These are phyloP conservation scores for Kodamaea sagamina DNA, from an alignment of 805 yeast genomes.

Conservation along the genomic window DNA sequence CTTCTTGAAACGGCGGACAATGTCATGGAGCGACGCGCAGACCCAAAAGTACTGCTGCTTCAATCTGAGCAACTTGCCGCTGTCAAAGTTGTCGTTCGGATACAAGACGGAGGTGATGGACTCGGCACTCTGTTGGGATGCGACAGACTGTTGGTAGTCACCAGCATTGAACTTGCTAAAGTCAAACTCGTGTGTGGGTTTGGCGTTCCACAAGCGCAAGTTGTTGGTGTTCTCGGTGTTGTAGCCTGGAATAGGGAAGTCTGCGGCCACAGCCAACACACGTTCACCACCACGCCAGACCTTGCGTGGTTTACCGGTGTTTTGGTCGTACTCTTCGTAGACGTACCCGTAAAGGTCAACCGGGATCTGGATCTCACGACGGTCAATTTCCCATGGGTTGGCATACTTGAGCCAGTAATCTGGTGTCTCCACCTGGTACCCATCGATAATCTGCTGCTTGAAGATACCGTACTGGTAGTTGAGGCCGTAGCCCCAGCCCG, in stretches of 20 bases:
- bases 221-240: constrained; percentile 82
- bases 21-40: constrained; percentile 88
- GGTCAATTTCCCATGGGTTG: constrained; percentile 92
- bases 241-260: constrained; percentile 91
- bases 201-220: constrained; percentile 85
- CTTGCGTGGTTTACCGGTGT: constrained; percentile 58
- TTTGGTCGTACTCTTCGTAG: constrained; percentile 53
- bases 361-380: constrained; percentile 84
- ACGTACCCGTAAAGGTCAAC: constrained; percentile 88
- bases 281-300: constrained; percentile 88
- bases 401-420: constrained; percentile 90
- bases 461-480: constrained; percentile 94
- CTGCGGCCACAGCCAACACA: constrained; percentile 86
- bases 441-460: constrained; percentile 84
- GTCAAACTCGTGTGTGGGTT: constrained; percentile 89
- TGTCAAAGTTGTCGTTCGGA: constrained; percentile 90
- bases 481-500: constrained; percentile 96
- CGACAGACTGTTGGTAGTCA: constrained; percentile 82
- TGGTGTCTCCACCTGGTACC: constrained; percentile 92
- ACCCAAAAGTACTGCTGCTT: constrained; percentile 98
- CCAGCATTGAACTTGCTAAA: constrained; percentile 89
- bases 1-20: constrained; percentile 86
- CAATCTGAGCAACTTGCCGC: constrained; percentile 87
- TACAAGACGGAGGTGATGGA: constrained; percentile 89
- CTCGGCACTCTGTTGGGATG: constrained; percentile 84